phyloP scores from a whole-genome alignment of 805 yeast species.

The Starmerella roubikii region DNA sequence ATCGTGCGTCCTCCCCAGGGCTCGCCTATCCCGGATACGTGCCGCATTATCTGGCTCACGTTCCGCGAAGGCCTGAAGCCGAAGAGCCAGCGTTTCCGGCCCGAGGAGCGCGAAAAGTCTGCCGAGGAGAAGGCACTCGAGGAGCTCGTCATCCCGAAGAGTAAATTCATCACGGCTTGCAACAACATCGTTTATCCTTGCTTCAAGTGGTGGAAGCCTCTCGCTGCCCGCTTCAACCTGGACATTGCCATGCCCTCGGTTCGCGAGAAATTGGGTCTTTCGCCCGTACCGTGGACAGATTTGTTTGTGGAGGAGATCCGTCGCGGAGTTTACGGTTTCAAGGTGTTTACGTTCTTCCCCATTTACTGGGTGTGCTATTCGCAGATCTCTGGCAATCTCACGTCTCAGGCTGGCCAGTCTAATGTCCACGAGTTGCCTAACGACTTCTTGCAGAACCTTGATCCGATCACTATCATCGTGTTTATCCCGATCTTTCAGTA shows the following conservation, averaged over 20 bases:
- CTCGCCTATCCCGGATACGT: conserved; percentile 43
- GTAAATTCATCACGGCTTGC: conserved; percentile 1
- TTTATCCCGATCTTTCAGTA: conserved; percentile 61
- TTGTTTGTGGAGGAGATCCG: conserved; percentile 59
- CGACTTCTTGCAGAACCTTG: conserved; percentile 62
- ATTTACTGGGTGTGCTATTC: conserved; percentile 63
- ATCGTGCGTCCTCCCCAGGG: conserved; percentile 49
- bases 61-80: conserved; percentile 32
- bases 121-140: neutral
- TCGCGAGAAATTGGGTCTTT: conserved; percentile 33
- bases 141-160: conserved; percentile 1
- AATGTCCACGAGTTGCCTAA: conserved; percentile 66
- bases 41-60: conserved; percentile 34
- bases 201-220: conserved; percentile 11
- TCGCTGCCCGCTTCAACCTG: conserved; percentile 25
- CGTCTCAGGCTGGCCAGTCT: conserved; percentile 64
- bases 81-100: conserved; percentile 6
- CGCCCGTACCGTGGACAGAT: conserved; percentile 44
- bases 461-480: conserved; percentile 63
- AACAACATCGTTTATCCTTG: conserved; percentile 8
- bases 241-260: conserved; percentile 46
- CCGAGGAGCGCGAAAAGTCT: neutral
- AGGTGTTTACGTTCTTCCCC: conserved; percentile 57
- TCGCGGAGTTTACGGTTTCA: conserved; percentile 55
- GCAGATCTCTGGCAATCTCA: conserved; percentile 60